Percentiles rank a stretch among this genome's conserved stretches.
Evolutionary conservation across 306 rosid species (phyloP).

Genomic region (Dalbergia oliveri): DNA sequence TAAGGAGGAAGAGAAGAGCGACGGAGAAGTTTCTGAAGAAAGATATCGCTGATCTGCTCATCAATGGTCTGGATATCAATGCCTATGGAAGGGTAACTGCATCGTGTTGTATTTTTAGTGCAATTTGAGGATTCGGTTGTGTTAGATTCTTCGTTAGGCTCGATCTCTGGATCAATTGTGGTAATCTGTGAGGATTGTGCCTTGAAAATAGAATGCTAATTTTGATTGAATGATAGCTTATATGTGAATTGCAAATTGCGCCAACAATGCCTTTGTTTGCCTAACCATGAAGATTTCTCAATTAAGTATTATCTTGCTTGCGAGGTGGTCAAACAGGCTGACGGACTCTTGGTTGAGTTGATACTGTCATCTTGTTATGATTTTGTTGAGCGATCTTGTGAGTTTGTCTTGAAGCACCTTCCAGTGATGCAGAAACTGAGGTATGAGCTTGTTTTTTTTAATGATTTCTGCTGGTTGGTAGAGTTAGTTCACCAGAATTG

Average conservation of each 20-base stretch:
- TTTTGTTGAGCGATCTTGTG: conserved; percentile 82
- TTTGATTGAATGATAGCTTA: neutral
- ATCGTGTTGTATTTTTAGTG: neutral
- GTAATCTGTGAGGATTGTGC: conserved; percentile 12
- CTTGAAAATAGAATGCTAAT: conserved; percentile 21
- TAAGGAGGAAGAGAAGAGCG: conserved; percentile 91
- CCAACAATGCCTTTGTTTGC: neutral
- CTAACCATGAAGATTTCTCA: conserved; percentile 18
- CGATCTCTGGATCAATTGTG: conserved; percentile 33
- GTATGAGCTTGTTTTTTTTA: conserved; percentile 49
- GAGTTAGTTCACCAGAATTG: neutral
- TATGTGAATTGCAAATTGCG: neutral
- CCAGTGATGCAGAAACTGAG: conserved; percentile 80
- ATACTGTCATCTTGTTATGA: conserved; percentile 80
- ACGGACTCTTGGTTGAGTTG: conserved; percentile 84
- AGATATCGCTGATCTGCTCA: conserved; percentile 88
- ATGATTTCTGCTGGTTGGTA: neutral
- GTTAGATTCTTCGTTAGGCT: conserved; percentile 15
- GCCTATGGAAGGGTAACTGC: conserved; percentile 84
- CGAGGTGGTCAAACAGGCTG: conserved; percentile 74
- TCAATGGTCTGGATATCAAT: conserved; percentile 76
- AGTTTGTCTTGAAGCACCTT: conserved; percentile 75
- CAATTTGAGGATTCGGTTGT: conserved; percentile 25
- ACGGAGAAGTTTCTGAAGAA: conserved; percentile 90
- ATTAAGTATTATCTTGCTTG: conserved; percentile 35